Evolutionary conservation across 169 alveolate species (phyloP).

Genomic region (Condylostoma magnum): DNA sequence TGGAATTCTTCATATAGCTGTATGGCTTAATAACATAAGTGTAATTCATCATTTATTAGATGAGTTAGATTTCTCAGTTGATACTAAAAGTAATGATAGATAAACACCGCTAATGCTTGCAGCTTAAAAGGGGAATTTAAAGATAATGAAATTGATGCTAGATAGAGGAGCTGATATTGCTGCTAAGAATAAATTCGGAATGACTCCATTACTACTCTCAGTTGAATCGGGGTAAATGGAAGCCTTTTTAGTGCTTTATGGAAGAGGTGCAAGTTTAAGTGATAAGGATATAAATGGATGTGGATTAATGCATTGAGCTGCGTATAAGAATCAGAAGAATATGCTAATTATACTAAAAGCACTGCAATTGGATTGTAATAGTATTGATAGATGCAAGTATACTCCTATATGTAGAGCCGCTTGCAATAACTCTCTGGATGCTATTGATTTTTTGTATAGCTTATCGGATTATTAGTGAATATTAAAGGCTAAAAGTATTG

Average conservation of each 20-base stretch:
- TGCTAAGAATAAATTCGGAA: not conserved
- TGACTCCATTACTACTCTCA: conserved; percentile 8
- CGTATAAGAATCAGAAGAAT: conserved; percentile 16
- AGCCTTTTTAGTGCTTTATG: not conserved
- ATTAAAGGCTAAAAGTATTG: not conserved
- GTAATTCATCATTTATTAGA: not conserved
- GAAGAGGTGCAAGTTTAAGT: conserved; percentile 10
- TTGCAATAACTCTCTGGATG: not conserved
- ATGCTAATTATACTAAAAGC: not conserved
- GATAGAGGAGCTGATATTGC: conserved; percentile 33
- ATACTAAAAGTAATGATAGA: not conserved
- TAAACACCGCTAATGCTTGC: conserved; percentile 23
- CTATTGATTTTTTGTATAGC: conserved; percentile 1
- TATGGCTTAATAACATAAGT: not conserved
- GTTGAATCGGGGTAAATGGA: not conserved
- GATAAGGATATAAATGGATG: not conserved
- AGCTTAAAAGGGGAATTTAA: not conserved
- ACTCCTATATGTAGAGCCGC: conserved; percentile 32
- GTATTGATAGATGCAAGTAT: not conserved
- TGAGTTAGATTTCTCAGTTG: not conserved
- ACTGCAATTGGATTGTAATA: not conserved
- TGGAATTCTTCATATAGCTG: conserved; percentile 16
- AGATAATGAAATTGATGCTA: not conserved
- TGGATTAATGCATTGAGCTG: conserved; percentile 24
- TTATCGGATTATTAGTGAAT: not conserved